Percentiles rank a stretch among this genome's conserved stretches.
Evolutionary conservation across 176 grass and related monocot species (phyloP).

Genomic region (Elymus sibiricus): DNA sequence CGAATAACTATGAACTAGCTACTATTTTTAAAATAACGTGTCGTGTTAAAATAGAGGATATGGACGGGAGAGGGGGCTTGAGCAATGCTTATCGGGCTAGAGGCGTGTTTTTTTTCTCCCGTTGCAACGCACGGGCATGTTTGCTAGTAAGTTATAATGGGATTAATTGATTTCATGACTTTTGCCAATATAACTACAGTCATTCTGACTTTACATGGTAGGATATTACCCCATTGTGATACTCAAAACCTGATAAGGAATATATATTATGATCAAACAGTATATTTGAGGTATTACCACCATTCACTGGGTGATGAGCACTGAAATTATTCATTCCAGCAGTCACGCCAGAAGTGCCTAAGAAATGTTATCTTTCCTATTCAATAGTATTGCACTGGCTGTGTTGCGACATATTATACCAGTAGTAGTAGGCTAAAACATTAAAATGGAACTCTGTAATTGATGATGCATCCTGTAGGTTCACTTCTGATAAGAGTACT

Average conservation of each 20-base stretch:
- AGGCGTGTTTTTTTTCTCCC: no score
- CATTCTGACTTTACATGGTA: background rate
- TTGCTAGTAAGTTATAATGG: background rate
- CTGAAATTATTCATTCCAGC: background rate
- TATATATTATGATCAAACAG: background rate
- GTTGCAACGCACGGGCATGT: no score
- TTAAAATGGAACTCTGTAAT: background rate
- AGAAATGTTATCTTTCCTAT: slow-evolving; percentile 5
- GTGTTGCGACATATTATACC: background rate
- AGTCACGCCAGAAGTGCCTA: background rate
- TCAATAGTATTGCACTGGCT: background rate
- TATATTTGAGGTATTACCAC: background rate
- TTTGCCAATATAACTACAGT: background rate
- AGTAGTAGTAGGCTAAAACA: slow-evolving; percentile 14
- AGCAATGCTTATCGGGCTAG: no score
- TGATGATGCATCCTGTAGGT: slow-evolving; percentile 2
- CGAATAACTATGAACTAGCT: no score
- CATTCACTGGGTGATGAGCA: background rate
- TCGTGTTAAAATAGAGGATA: no score
- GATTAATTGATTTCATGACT: background rate
- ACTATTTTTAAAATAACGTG: no score
- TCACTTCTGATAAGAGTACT: background rate
- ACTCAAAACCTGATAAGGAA: no score
- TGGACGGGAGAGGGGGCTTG: no score
- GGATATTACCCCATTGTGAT: background rate